Base-by-base conservation (phyloP, 2,329 filamentous ascomycete species). In the Phialocephala subalpina region DNA sequence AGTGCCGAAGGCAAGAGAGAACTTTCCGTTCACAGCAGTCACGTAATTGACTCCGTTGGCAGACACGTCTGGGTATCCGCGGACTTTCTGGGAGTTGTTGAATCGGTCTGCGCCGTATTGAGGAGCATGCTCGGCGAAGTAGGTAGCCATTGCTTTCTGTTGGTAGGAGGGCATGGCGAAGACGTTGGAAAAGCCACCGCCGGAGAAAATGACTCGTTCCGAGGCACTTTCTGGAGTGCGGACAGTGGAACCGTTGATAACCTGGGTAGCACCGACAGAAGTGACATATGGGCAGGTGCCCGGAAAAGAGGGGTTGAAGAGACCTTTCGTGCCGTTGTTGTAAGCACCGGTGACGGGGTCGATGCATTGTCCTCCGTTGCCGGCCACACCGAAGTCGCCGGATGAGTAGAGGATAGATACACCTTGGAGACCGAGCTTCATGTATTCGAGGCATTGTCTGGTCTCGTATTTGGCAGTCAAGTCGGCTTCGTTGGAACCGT, bases 121-220 rank as follows among this genome's bases (percentile, higher is more conserved):
- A 6, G 73, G 73, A 18, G 69, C 62, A 60, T 76, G 68, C 6
- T 67, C 14, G 6, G 69, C 63, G 57, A 73, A 76, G 62, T 76
- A 77, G 1, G 69, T 62, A 1, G 70, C 63, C 25, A 76, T 58
- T 1, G 72, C 69, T 1, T 70, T 68, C 14, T 77, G 71, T 66
- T 86, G 84, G 73, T 86, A 86, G 11, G 73, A 70, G 0, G 84
- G 83, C 20, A 82, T 73, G 0, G 6, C 82, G 82, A 56, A 83
- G 72, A 75, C 84, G 82, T 70, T 81, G 22, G 89, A 88, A 75
- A 94, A 96, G 74, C 95, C 92, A 65, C 89, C 81, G 18, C 89
- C 88, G 25, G 86, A 90, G 82, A 94, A 93, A 76, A 97, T 86
- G 80, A 97, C 77, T 2, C 78, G 80, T 68, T 83, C 77, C 62